A percentile compares a stretch with the other conserved stretches of the same genome.
Evolutionary conservation across 2,329 filamentous ascomycete genomes (phyloP).

Genomic region (Xylaria sp.): DNA sequence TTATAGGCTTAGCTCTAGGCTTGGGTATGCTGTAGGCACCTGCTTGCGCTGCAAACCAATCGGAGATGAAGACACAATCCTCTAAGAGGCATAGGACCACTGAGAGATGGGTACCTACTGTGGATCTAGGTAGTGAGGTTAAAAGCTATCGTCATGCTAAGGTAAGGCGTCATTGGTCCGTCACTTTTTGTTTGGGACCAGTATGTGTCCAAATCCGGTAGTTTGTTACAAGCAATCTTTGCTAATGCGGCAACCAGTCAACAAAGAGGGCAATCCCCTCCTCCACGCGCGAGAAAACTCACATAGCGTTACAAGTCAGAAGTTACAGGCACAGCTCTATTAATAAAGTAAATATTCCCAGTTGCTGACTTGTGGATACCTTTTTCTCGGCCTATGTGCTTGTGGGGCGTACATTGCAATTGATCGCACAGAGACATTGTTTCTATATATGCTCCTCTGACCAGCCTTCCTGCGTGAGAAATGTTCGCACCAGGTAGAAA

Average conservation of each 20-base stretch:
- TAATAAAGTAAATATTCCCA: neutral
- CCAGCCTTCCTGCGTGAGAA: too few relatives aligned
- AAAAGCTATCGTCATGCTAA: conserved; percentile 1
- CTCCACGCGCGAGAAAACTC: neutral
- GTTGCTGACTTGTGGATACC: neutral
- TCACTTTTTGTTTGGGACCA: neutral
- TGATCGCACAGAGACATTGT: too few relatives aligned
- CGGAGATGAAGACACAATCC: neutral
- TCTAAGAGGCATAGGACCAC: neutral
- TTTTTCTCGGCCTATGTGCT: too few relatives aligned
- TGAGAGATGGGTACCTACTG: neutral
- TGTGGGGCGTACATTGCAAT: too few relatives aligned
- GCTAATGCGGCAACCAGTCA: neutral
- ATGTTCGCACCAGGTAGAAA: too few relatives aligned
- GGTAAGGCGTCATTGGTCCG: neutral
- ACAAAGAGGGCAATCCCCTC: conserved; percentile 10
- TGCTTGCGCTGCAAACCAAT: conserved; percentile 15
- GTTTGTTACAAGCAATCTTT: neutral
- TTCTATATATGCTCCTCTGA: too few relatives aligned
- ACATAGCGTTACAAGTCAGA: neutral
- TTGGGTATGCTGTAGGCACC: conserved; percentile 4
- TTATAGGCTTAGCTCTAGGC: conserved; percentile 2
- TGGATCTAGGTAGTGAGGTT: neutral
- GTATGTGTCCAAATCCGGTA: conserved; percentile 6
- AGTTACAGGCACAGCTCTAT: neutral